Evolutionary conservation across 2,329 filamentous ascomycete genomes (phyloP), one percentile per base, ranked within the genome.

Genomic region (Ceratocystis harringtonii): DNA sequence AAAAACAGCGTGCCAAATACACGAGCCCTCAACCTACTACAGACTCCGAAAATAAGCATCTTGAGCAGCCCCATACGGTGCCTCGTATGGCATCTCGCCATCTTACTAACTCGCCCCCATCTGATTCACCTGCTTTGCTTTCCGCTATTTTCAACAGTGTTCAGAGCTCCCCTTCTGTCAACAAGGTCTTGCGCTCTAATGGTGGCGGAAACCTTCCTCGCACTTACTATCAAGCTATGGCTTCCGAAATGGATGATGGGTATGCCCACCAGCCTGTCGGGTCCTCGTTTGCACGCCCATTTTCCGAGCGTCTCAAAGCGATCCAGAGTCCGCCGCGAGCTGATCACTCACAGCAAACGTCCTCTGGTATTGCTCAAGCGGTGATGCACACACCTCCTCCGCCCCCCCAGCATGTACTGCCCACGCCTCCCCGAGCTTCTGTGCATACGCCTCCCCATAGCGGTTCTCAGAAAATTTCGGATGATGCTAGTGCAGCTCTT

Each of bases 1-100:
- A 94, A 74, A 88, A 85, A 72, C 85, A 85, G 64, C 79, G 81
- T n/a, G 65, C 65, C 32, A 68, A 63, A 15, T n/a, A 52, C 10
- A 32, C 60, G 12, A 67, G 60, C 3, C 63, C 60, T 10, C 62
- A 61, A 7, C 32, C 61, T 7, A 30, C 61, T 7, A 30, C 61
- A 7, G 57, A 36, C 17, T 12, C 50, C 25, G n/a, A 30, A 10
- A 30, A 30, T 8, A 52, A 32, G 17, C 30, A 58, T 12, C 55
- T 58, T n/a, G 61, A 55, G 22, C 52, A 63, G 28, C 58, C 64
- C 10, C 64, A 65, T 45, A 65, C 64, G 15, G 64, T 65, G 12
- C 64, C 64, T 19, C 44, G 64, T 25, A 61, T 65, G 43, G 45
- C 60, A 15, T 32, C 64, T 10, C 64, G 55, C 15, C 22, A 28